Percentiles rank a stretch among this genome's conserved stretches.
phyloP scores from a whole-genome alignment of 176 grass and related monocot species.

The Eragrostis nindensis region DNA sequence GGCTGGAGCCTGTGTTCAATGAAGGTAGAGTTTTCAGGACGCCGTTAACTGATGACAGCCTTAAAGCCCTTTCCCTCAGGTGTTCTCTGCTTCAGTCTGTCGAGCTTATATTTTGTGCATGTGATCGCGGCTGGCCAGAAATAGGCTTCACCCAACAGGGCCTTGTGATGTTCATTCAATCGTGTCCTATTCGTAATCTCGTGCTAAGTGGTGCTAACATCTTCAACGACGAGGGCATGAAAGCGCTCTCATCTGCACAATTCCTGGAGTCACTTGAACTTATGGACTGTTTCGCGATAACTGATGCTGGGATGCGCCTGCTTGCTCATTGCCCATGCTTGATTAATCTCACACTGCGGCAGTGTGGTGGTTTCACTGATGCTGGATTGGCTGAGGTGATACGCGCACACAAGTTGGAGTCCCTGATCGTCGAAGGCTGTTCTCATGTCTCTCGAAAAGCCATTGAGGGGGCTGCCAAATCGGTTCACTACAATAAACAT shows the following conservation, averaged over 20 bases:
- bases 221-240: slow-evolving; percentile 50
- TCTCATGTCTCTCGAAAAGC: not conserved
- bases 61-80: slow-evolving; percentile 34
- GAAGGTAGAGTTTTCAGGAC: not conserved
- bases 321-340: slow-evolving; percentile 35
- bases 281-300: slow-evolving; percentile 36
- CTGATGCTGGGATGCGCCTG: slow-evolving; percentile 43
- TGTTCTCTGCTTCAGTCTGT: slow-evolving; percentile 53
- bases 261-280: slow-evolving; percentile 51
- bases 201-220: slow-evolving; percentile 38
- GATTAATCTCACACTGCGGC: slow-evolving; percentile 43
- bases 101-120: slow-evolving; percentile 37
- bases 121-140: not conserved
- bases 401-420: slow-evolving; percentile 38
- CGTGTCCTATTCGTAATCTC: slow-evolving; percentile 49
- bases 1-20: slow-evolving; percentile 3
- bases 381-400: slow-evolving; percentile 33
- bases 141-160: slow-evolving; percentile 37
- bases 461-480: not conserved
- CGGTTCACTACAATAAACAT: not conserved
- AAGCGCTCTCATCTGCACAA: slow-evolving; percentile 29
- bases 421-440: slow-evolving; percentile 44
- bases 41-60: slow-evolving; percentile 46
- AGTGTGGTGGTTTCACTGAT: slow-evolving; percentile 50
- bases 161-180: slow-evolving; percentile 44